Conservation (phyloP, 2,329 filamentous ascomycete genomes). For the Ophiostoma sp. region DNA sequence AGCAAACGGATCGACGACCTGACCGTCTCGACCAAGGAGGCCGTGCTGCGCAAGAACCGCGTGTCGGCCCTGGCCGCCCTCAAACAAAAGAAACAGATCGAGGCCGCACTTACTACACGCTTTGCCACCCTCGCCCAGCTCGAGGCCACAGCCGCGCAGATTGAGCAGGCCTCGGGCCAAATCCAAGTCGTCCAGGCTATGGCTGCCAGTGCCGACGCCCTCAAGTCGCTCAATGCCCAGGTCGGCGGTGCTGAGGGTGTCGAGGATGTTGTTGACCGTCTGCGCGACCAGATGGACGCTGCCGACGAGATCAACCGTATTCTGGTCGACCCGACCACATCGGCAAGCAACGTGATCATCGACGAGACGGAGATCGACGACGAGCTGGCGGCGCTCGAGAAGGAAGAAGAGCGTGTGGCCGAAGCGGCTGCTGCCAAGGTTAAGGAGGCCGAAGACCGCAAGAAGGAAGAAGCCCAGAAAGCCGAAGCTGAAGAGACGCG, state of each 20-base stretch:
- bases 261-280: constrained; percentile 70
- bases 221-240: constrained; percentile 71
- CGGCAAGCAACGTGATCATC: constrained; percentile 44
- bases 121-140: constrained; percentile 56
- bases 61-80: constrained; percentile 75
- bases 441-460: constrained; percentile 50
- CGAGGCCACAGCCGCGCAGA: constrained; percentile 77
- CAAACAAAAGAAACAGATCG: constrained; percentile 78
- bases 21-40: constrained; percentile 60
- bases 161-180: constrained; percentile 83
- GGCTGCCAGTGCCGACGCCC: constrained; percentile 71
- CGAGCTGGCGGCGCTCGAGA: constrained; percentile 76
- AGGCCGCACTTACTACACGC: constrained; percentile 52
- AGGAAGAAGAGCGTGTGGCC: constrained; percentile 45
- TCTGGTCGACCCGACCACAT: constrained; percentile 59
- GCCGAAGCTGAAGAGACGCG: constrained; percentile 50
- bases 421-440: constrained; percentile 32
- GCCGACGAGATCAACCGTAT: constrained; percentile 80
- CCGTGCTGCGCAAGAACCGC: constrained; percentile 66
- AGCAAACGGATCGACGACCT: constrained; percentile 67
- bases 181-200: constrained; percentile 81
- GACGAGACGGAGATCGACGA: constrained; percentile 86
- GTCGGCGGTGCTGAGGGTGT: constrained; percentile 76
- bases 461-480: constrained; percentile 37
- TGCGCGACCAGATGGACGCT: constrained; percentile 77